Percentiles rank a stretch among this genome's conserved stretches.
phyloP scores from a whole-genome alignment of 345 rosid species.

The Bruguiera parviflora region DNA sequence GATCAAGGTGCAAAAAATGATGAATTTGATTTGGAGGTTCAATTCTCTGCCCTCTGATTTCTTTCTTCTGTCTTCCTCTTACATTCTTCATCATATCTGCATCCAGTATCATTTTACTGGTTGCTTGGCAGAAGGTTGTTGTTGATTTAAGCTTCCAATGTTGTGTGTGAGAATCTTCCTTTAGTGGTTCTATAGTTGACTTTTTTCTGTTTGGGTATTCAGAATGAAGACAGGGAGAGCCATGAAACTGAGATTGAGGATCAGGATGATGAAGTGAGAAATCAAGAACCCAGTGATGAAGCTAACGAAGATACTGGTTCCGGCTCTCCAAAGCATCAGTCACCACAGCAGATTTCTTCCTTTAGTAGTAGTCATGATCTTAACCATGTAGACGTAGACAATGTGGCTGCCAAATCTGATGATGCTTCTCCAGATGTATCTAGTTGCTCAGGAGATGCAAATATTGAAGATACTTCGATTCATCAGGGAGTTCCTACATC shows the following conservation, averaged over 20 bases:
- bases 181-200: constrained; percentile 1
- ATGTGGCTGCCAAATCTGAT: constrained; percentile 37
- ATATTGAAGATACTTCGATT: constrained; percentile 35
- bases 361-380: constrained; percentile 28
- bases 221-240: constrained; percentile 30
- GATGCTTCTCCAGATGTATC: constrained; percentile 36
- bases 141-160: neutral
- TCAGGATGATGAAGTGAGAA: constrained; percentile 31
- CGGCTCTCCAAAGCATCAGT: constrained; percentile 27
- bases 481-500: constrained; percentile 44
- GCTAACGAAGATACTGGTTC: constrained; percentile 35
- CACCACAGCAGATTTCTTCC: constrained; percentile 40
- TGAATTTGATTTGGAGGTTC: constrained; percentile 21
- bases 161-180: neutral
- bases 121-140: neutral
- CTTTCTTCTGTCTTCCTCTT: neutral
- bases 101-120: neutral
- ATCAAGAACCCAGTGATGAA: constrained; percentile 17
- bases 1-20: constrained; percentile 8
- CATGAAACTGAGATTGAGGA: constrained; percentile 26
- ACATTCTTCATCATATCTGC: neutral
- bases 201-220: constrained; percentile 18
- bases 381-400: constrained; percentile 29
- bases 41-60: neutral
- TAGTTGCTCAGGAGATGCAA: constrained; percentile 33